Base-by-base conservation (phyloP, 805 yeast genomes). In the Starmera quercuum region DNA sequence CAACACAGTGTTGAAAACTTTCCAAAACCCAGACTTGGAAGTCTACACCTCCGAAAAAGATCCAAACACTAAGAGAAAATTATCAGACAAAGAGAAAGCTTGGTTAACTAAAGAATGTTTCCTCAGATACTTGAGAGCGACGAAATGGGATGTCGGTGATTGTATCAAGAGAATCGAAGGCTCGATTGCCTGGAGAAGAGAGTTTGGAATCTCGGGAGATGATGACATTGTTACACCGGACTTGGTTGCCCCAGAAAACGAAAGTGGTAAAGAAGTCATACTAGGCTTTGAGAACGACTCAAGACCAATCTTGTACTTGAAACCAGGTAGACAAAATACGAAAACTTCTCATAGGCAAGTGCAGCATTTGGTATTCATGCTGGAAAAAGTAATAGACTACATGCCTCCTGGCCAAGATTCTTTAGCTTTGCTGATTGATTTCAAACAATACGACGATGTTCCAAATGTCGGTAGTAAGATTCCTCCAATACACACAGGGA, bases 351-450 rank as follows among this genome's bases (percentile, higher is more conserved):
- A 77, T 41, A 73, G 90, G 47, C 99, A 92, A 54, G 96, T 92
- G n/a, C 95, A 92, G 59, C 96, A 87, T 55, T 66, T 92, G 54
- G 97, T 92, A 6, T 90, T 69, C 63, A 82, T 82, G 87, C 68
- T 92, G 34, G 99, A 92, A 59, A 71, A 88, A 38, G 95, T 83
- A 28, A 88, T 90, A 37, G 94, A 87, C 57, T 84, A 74, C 58
- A 90, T 92, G 97, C 96, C 97, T 1, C 71, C 86, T 0, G 97
- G 97, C 16, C 98, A 92, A 60, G 98, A 90, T 53, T 81, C 94
- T 10, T 64, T 92, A 34, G 95, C 97, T 1, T 62, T 92, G 34
- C 65, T 94, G 42, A 90, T 92, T 44, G 98, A 92, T 59, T 90
- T 92, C 61, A 85, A 90, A 58, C 78, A 83, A 14, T 78, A 85